Percentiles rank a stretch among this genome's conserved stretches.
Conservation (phyloP, 2,329 filamentous ascomycete species). For the Xylaria sp. region DNA sequence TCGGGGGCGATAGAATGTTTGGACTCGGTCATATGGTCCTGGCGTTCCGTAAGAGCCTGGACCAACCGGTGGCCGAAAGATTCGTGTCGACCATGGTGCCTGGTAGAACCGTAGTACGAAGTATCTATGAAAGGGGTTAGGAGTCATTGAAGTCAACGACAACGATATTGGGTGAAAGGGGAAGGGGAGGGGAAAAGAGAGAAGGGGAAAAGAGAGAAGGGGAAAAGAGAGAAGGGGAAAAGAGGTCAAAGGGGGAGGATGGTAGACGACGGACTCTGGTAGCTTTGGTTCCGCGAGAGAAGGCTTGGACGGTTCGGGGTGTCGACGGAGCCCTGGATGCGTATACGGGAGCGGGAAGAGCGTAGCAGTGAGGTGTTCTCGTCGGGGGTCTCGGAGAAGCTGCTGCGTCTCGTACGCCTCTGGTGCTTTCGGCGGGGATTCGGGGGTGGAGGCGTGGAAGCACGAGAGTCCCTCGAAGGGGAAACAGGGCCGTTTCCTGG, state of each 20-base stretch:
- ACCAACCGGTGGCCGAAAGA: conserved; percentile 71
- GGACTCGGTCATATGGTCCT: conserved; percentile 69
- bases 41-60: conserved; percentile 68
- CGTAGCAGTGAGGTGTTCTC: conserved; percentile 58
- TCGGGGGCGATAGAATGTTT: conserved; percentile 76
- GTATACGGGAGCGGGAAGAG: conserved; percentile 55
- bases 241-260: background rate
- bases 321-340: conserved; percentile 51
- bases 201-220: too few relatives aligned
- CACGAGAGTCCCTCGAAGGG: conserved; percentile 35
- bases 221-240: background rate
- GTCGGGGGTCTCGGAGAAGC: conserved; percentile 49
- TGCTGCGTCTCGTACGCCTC: conserved; percentile 42
- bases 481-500: conserved; percentile 32
- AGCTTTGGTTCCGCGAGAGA: conserved; percentile 57
- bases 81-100: conserved; percentile 66
- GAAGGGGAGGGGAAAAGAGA: background rate
- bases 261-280: conserved; percentile 51
- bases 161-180: background rate
- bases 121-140: conserved; percentile 36
- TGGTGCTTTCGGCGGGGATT: conserved; percentile 40
- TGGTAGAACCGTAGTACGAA: conserved; percentile 47
- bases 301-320: conserved; percentile 42
- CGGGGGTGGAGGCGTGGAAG: conserved; percentile 41
- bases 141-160: background rate